Base-by-base conservation (phyloP, 139 green algal genomes). In the Tetradesmus obliquus region DNA sequence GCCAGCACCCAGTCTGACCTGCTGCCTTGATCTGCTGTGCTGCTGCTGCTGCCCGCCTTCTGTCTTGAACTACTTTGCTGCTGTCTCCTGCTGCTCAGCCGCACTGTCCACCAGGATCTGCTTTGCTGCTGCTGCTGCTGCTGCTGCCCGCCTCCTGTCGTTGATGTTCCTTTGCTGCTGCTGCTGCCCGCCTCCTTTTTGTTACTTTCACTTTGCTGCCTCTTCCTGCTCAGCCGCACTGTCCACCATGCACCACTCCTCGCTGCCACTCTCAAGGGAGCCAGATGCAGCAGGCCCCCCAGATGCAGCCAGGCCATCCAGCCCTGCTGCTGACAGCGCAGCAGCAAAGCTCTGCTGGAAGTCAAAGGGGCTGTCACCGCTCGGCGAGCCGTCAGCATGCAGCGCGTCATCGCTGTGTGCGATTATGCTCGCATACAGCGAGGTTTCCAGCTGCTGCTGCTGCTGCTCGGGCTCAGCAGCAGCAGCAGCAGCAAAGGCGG, bases 301-400 rank as follows among this genome's bases (percentile, higher is more conserved):
- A 20, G 66, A 19, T 9, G 12, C 62, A 24, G 22, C 17, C 10
- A 80, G n/a, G 3, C 66, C 45, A 53, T 88, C 80, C 53, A 92
- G 66, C 17, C 89, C 89, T 58, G 89, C 89, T n/a, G 89, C 89
- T 13, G 51, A 76, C 66, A 92, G 89, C 15, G 89, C 89, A 82
- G 82, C 89, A 24, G 82, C 89, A 88, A 92, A 92, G 82, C 74
- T 88, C 69, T 60, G 53, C 51, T 57, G 82, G 82, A 92, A 92
- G 54, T 87, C 74, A n/a, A 62, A 58, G 7, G 66, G 15, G 5
- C 45, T 22, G 69, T 57, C 74, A 69, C 62, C 69, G 22, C 22
- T 54, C 8, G 51, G 55, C 32, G 12, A 51, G 82, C 88, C 69
- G 58, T 55, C 69, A n/a, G 82, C 82, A 58, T 32, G 57, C 24